A percentile compares a stretch with the other conserved stretches of the same genome.
phyloP scores from a whole-genome alignment of 1,284 basidiomycete genomes.

The Mycena sp. region DNA sequence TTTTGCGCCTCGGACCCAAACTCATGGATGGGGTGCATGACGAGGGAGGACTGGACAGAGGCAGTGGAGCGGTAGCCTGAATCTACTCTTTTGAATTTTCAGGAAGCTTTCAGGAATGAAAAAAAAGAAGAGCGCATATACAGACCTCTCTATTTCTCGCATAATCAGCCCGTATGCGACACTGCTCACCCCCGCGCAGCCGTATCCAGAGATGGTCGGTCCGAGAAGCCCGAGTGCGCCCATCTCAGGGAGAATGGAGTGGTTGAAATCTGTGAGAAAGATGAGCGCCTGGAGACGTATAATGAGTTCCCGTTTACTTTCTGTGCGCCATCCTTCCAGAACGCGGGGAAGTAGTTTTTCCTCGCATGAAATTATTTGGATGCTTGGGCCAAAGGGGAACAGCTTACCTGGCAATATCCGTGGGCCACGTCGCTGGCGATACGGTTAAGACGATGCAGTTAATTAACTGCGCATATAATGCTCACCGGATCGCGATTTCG shows the following conservation, averaged over 20 bases:
- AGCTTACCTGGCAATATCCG: conserved; percentile 81
- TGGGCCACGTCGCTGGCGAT: conserved; percentile 79
- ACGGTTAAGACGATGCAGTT: background rate
- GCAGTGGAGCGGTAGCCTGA: conserved; percentile 97
- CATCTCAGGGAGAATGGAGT: conserved; percentile 87
- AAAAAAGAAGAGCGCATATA: background rate
- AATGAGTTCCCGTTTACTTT: conserved; percentile 61
- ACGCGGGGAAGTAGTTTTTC: conserved; percentile 88
- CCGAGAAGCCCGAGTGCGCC: conserved; percentile 85
- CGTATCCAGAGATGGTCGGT: conserved; percentile 93
- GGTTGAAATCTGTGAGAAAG: conserved; percentile 74
- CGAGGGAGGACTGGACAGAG: conserved; percentile 94
- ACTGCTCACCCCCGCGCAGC: conserved; percentile 92
- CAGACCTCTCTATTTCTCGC: conserved; percentile 89
- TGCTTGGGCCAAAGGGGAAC: background rate
- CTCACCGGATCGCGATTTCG: conserved; percentile 88
- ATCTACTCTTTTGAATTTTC: conserved; percentile 71
- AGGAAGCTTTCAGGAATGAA: background rate
- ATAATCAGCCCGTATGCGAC: conserved; percentile 96
- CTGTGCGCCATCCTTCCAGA: conserved; percentile 87
- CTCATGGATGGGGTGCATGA: conserved; percentile 98
- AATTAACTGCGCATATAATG: conserved; percentile 20
- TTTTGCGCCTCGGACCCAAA: conserved; percentile 94
- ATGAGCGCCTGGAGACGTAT: background rate
- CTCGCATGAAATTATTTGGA: conserved; percentile 46